Conservation (phyloP, 2,329 filamentous ascomycete genomes). For the Pyrenophora graminea region DNA sequence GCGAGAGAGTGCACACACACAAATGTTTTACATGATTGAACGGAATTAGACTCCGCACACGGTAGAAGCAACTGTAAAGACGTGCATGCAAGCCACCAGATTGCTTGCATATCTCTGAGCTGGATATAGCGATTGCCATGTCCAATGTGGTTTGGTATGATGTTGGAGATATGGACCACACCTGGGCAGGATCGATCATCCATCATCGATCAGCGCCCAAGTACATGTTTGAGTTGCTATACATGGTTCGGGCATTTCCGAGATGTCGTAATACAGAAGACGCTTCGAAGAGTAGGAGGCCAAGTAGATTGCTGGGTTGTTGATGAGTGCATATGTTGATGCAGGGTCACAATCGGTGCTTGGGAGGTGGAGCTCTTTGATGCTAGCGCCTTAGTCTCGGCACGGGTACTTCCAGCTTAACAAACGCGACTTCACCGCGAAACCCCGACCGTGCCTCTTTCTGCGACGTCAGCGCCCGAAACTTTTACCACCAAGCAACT, state of each 20-base stretch:
- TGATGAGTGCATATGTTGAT: slow-evolving; percentile 1
- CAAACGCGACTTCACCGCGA: slow-evolving; percentile 28
- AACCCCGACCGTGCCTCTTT: slow-evolving; percentile 23
- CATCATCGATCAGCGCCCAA: too few species aligned
- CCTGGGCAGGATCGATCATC: too few species aligned
- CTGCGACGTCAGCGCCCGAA: slow-evolving; percentile 24
- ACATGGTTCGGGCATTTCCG: too few species aligned
- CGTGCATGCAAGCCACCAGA: neutral
- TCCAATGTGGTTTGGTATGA: neutral
- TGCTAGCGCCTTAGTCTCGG: slow-evolving; percentile 24
- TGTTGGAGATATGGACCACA: too few species aligned
- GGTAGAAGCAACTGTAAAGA: too few species aligned
- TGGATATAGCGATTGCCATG: neutral
- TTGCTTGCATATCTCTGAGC: neutral
- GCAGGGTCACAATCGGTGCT: slow-evolving; percentile 8
- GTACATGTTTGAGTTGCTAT: too few species aligned
- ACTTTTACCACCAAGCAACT: slow-evolving; percentile 26
- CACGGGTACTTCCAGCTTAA: slow-evolving; percentile 18
- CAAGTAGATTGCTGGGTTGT: neutral
- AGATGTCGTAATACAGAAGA: too few species aligned
- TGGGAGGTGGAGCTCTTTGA: slow-evolving; percentile 6
- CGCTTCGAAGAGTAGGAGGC: too few species aligned
- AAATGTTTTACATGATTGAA: neutral
- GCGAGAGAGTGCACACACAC: too few species aligned
- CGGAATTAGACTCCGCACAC: too few species aligned